phyloP scores from a whole-genome alignment of 2,329 filamentous ascomycete genomes.

The Sclerotinia subarctica region DNA sequence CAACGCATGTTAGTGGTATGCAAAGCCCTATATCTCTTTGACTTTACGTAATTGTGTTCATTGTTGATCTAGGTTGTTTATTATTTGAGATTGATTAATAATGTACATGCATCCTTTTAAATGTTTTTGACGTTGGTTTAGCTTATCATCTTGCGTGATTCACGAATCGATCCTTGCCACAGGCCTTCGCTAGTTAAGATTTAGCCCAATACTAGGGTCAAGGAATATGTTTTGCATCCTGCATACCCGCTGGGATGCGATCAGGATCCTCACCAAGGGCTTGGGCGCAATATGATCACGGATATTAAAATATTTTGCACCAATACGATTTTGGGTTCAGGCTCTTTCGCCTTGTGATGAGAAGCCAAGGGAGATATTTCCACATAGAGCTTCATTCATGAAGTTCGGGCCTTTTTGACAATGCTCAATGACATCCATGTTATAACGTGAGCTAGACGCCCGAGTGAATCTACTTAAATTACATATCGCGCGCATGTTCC shows the following conservation, averaged over 20 bases:
- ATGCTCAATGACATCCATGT: background rate
- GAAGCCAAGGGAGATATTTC: slow-evolving; percentile 14
- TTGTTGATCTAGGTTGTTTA: background rate
- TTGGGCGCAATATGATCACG: slow-evolving; percentile 8
- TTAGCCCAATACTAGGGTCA: slow-evolving; percentile 16
- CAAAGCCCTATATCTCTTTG: slow-evolving; percentile 9
- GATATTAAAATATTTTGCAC: slow-evolving; percentile 1
- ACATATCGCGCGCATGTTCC: background rate
- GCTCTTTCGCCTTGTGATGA: slow-evolving; percentile 15
- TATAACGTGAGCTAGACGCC: background rate
- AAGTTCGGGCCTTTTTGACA: slow-evolving; percentile 16
- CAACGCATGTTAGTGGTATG: background rate
- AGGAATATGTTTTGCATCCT: slow-evolving; percentile 5
- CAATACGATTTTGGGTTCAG: background rate
- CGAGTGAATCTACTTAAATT: background rate
- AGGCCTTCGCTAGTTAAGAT: background rate
- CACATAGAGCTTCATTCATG: background rate
- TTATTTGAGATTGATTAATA: background rate
- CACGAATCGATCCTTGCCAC: slow-evolving; percentile 11
- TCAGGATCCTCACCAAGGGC: slow-evolving; percentile 15
- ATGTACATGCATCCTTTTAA: background rate
- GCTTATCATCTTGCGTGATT: background rate
- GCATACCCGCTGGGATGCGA: slow-evolving; percentile 14
- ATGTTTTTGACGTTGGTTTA: slow-evolving; percentile 7
- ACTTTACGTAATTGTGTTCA: background rate